Base-by-base conservation (phyloP, 2,329 filamentous ascomycete genomes). In the Sclerotinia spermophila region DNA sequence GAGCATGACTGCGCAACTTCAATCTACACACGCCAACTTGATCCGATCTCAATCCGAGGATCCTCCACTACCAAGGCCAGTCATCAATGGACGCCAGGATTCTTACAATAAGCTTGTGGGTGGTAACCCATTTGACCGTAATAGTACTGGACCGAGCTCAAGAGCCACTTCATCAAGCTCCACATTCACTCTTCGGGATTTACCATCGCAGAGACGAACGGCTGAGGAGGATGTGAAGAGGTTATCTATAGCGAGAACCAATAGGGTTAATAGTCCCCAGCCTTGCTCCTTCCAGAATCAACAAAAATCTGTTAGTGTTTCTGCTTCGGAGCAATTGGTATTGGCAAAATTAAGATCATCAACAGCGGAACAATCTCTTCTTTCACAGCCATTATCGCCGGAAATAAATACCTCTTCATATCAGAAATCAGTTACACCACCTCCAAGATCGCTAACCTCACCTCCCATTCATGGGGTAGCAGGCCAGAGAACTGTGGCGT, bases 1-100 rank as follows among this genome's bases (percentile, higher is more conserved):
- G 69, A 75, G 73, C 11, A 72, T 76, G 71, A 77, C 76, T 62
- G 27, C 21, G 56, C 69, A 56, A 68, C 71, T 64, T 68, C 48
- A 35, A 55, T 69, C 17, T 72, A 61, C 21, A 17, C 44, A 59
- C 56, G 56, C 65, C 6, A 56, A 71, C 30, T n/a, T 72, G 17
- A 66, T 44, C 68, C 56, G 44, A 61, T 42, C 62, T 42, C 45
- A 33, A 15, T 44, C 30, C 5, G 42, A 70, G 19, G 53, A 60
- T 15, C 30, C 62, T 55, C 40, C 19, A 66, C 44, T 56, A 51
- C 27, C 40, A 40, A 68, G 42, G 33, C 64, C 62, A 10, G 24
- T 42, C n/a, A 30, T 70, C 4, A 70, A 42, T 30, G 30, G 24
- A 6, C 69, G 27, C n/a, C 69, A 70, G 45, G 53, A 56, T 42